Evolutionary conservation across 345 rosid species (phyloP), one percentile per base, ranked within the genome.

Genomic region (Camelina laxa): DNA sequence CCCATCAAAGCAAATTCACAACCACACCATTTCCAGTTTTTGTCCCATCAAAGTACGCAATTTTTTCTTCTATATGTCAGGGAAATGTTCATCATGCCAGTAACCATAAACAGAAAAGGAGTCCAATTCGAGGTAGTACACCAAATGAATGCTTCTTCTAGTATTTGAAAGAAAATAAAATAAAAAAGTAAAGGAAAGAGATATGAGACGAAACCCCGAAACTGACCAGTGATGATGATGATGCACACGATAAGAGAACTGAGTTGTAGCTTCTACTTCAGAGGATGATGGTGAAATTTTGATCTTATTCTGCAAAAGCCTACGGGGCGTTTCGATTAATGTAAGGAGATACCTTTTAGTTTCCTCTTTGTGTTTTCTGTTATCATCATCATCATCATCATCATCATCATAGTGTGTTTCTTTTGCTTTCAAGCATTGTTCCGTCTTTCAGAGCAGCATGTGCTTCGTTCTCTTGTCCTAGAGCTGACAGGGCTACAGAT

Each of bases 391-490:
- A 27, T 58, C 67, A 66, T 31, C 35, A 31, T 58, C 30, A 27
- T 58, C 67, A 66, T 31, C 35, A 31, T 58, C 49, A 72, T 41
- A 72, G 73, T 0, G 78, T 57, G 39, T 64, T 84, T 80, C 78
- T 86, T 78, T 84, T 70, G 56, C 74, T 85, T 76, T 92, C 99
- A 2, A 88, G 90, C 80, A 70, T 65, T 10, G 96, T 61, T 47
- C 92, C 96, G 39, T 91, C 99, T 79, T 82, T 90, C 2, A 94
- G 88, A 39, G 93, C 87, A 31, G 74, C 82, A 57, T 83, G 90
- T 12, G 93, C 91, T 84, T 91, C 95, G 11, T 80, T 84, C 78
- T 86, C 91, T 87, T 79, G 88, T 81, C 91, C 93, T 59, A 87
- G 77, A 9, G 84, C 75, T 4, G 83, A 30, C 48, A 87, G 84